A percentile compares a stretch with the other conserved stretches of the same genome.
These are phyloP conservation scores for Aspergillus bertholletiae DNA, from an alignment of 495 filamentous ascomycete species.

Conservation along the genomic window DNA sequence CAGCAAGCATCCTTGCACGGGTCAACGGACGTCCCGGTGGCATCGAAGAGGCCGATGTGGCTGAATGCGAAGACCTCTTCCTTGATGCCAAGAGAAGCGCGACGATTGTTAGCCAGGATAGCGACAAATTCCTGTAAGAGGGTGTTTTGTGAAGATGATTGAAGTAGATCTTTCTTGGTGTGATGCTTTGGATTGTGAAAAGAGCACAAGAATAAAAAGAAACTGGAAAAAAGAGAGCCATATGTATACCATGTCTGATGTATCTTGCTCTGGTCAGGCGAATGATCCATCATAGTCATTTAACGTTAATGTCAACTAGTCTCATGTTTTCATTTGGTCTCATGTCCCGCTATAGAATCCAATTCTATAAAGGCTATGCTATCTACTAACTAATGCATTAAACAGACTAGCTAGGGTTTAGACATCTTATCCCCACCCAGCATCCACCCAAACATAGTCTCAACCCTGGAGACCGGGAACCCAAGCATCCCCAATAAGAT, in stretches of 20 bases:
- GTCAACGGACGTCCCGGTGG: conserved; percentile 65
- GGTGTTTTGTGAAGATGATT: background rate
- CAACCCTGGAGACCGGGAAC: background rate
- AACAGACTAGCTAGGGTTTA: background rate
- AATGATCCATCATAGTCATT: conserved; percentile 10
- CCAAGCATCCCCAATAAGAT: conserved; percentile 6
- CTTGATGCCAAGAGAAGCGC: conserved; percentile 86
- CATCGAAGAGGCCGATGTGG: conserved; percentile 78
- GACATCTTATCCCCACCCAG: background rate
- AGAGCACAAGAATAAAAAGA: background rate
- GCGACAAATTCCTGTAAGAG: conserved; percentile 56
- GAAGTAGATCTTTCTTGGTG: background rate
- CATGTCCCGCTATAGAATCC: background rate
- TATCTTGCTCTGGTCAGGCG: conserved; percentile 6
- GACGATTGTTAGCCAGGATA: conserved; percentile 59
- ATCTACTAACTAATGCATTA: too few relatives aligned
- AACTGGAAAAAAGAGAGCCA: conserved; percentile 4
- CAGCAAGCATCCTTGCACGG: conserved; percentile 67
- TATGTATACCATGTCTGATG: conserved; percentile 26
- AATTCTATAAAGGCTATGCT: background rate
- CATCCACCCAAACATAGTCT: background rate
- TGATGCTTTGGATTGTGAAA: background rate
- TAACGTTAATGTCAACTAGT: conserved; percentile 21
- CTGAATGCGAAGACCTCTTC: conserved; percentile 87
- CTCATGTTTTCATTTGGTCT: background rate